A percentile compares a stretch with the other conserved stretches of the same genome.
Conservation (phyloP, 2,329 filamentous ascomycete species). For the Simplicillium aogashimaense region DNA sequence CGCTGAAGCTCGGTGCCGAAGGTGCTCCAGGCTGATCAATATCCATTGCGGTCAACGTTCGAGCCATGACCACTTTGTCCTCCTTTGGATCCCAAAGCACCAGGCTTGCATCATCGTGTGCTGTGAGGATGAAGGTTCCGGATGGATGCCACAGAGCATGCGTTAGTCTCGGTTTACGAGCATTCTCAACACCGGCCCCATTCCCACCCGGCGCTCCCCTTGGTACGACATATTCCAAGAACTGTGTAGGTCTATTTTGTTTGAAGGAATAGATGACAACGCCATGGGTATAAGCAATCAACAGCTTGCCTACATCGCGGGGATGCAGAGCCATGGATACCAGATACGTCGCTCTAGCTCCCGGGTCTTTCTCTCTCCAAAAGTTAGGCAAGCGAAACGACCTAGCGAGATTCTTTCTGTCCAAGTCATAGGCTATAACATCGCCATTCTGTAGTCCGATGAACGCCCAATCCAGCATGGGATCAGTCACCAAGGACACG, state of each 20-base stretch:
- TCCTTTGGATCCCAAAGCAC: constrained; percentile 94
- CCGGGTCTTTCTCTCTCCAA: constrained; percentile 66
- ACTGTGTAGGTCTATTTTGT: constrained; percentile 68
- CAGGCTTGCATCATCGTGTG: constrained; percentile 81
- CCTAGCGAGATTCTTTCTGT: constrained; percentile 59
- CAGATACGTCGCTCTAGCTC: constrained; percentile 49
- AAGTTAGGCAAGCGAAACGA: constrained; percentile 79
- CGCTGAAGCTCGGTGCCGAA: constrained; percentile 49
- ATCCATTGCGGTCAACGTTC: constrained; percentile 66
- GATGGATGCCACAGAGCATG: constrained; percentile 93
- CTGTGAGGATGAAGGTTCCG: constrained; percentile 78
- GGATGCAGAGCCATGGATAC: constrained; percentile 80
- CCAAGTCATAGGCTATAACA: constrained; percentile 85
- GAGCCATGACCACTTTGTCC: constrained; percentile 70
- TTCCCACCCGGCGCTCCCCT: constrained; percentile 78
- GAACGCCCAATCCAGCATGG: constrained; percentile 87
- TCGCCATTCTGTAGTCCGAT: constrained; percentile 77
- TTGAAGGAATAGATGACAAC: constrained; percentile 93
- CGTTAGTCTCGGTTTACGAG: constrained; percentile 64
- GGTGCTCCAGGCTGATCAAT: constrained; percentile 56
- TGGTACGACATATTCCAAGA: constrained; percentile 75
- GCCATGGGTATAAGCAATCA: constrained; percentile 85
- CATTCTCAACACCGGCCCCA: constrained; percentile 46
- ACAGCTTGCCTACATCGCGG: constrained; percentile 79
- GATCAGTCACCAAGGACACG: constrained; percentile 68